Conservation (phyloP, 305 asterid genomes). For the Striga hermonthica region DNA sequence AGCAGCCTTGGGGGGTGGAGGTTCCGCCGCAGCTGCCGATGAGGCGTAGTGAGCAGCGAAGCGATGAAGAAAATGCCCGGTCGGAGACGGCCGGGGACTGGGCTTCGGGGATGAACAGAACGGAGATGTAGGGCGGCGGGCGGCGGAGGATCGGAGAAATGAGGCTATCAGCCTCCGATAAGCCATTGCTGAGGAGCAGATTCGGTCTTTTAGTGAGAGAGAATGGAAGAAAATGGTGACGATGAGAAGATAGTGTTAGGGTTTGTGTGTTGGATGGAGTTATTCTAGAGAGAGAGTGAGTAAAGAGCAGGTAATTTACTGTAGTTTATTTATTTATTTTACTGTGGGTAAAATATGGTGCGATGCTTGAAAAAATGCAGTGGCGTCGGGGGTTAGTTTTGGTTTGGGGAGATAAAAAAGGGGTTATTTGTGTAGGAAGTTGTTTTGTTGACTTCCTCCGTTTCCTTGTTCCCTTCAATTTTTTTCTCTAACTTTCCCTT, state of each 20-base stretch:
- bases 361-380: slow-evolving; percentile 24
- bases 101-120: slow-evolving; percentile 47
- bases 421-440: slow-evolving; percentile 12
- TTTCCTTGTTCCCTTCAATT: not conserved
- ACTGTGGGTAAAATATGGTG: slow-evolving; percentile 23
- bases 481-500: not conserved
- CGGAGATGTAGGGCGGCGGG: slow-evolving; percentile 51
- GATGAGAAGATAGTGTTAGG: slow-evolving; percentile 35
- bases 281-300: slow-evolving; percentile 33
- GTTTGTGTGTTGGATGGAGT: slow-evolving; percentile 40
- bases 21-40: slow-evolving; percentile 51
- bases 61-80: slow-evolving; percentile 67
- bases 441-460: slow-evolving; percentile 7
- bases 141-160: slow-evolving; percentile 65
- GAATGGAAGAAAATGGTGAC: slow-evolving; percentile 28
- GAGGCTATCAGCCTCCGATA: slow-evolving; percentile 93
- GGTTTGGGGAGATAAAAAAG: slow-evolving; percentile 29
- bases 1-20: slow-evolving; percentile 35
- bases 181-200: slow-evolving; percentile 53
- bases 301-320: slow-evolving; percentile 8
- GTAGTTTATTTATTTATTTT: slow-evolving; percentile 8
- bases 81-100: slow-evolving; percentile 49
- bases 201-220: slow-evolving; percentile 31
- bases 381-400: slow-evolving; percentile 34
- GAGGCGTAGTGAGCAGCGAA: slow-evolving; percentile 63